Conservation (phyloP, 2,329 filamentous ascomycete species). For the Diaporthe batatas region DNA sequence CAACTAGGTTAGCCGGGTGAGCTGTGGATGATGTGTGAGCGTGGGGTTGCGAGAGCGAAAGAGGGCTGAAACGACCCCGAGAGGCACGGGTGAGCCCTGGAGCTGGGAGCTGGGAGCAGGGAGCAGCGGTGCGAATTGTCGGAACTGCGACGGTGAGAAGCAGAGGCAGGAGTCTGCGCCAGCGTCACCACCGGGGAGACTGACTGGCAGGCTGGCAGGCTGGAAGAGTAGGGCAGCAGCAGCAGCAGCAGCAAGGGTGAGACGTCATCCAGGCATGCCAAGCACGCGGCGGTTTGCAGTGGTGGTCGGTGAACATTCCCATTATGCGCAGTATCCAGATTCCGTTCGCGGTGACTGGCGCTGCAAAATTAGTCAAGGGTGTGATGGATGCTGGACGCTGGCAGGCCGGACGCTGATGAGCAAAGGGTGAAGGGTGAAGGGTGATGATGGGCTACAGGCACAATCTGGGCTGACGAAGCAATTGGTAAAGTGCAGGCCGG, state of each 20-base stretch:
- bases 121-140: background rate
- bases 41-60: constrained; percentile 16
- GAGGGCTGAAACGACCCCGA: constrained; percentile 23
- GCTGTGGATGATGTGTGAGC: background rate
- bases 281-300: background rate
- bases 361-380: background rate
- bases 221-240: too few species aligned
- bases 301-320: background rate
- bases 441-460: background rate
- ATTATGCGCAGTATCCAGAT: constrained; percentile 1
- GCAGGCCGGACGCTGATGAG: too few species aligned
- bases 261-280: constrained; percentile 17
- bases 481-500: constrained; percentile 4
- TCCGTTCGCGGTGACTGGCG: background rate
- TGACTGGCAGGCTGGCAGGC: too few species aligned
- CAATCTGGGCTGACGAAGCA: constrained; percentile 15
- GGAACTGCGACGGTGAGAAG: constrained; percentile 8
- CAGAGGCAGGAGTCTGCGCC: background rate
- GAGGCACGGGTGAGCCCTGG: background rate
- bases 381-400: too few species aligned
- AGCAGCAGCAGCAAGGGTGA: background rate
- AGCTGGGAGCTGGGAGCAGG: background rate
- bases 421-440: too few species aligned
- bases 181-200: too few species aligned
- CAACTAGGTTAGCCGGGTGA: constrained; percentile 11